Conservation (phyloP, 83 land plant species). For the Thuja plicata region DNA sequence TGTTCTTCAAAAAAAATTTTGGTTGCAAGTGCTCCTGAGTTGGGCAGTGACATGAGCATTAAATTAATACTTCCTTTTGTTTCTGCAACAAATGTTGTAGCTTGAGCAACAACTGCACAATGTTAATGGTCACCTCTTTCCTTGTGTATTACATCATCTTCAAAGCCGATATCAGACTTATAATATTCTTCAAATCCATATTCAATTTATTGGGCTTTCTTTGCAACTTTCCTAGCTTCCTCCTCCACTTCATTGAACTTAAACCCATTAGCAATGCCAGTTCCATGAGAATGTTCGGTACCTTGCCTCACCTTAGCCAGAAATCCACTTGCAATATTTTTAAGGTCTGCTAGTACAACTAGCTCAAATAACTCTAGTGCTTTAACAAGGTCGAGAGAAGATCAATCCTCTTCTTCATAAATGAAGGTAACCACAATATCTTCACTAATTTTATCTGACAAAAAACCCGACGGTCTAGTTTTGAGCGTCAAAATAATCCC, state of each 20-base stretch:
- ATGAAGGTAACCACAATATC: too few relatives aligned
- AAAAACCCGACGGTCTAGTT: too few relatives aligned
- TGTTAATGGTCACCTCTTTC: conserved; percentile 83
- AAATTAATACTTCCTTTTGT: conserved; percentile 49
- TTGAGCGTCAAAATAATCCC: too few relatives aligned
- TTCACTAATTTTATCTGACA: too few relatives aligned
- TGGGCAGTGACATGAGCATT: conserved; percentile 20
- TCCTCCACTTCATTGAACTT: conserved; percentile 99
- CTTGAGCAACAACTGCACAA: conserved; percentile 61
- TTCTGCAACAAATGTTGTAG: conserved; percentile 51
- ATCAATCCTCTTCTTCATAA: conserved; percentile 81
- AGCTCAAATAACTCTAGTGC: conserved; percentile 92
- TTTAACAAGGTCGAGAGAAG: conserved; percentile 94
- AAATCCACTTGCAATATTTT: conserved; percentile 85
- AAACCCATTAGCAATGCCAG: conserved; percentile 99
- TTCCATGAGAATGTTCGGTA: conserved; percentile 89
- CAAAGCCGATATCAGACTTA: conserved; percentile 91
- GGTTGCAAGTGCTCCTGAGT: conserved; percentile 35
- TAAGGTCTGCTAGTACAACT: conserved; percentile 89
- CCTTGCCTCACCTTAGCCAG: conserved; percentile 94
- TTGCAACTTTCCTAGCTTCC: conserved; percentile 89
- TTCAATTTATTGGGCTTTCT: conserved; percentile 96
- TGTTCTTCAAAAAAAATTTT: too few relatives aligned
- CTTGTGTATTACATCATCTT: conserved; percentile 84
- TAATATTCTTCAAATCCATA: conserved; percentile 92